Evolutionary conservation across 768 basidiomycete species (phyloP).

Genomic region (Pholiota molesta): DNA sequence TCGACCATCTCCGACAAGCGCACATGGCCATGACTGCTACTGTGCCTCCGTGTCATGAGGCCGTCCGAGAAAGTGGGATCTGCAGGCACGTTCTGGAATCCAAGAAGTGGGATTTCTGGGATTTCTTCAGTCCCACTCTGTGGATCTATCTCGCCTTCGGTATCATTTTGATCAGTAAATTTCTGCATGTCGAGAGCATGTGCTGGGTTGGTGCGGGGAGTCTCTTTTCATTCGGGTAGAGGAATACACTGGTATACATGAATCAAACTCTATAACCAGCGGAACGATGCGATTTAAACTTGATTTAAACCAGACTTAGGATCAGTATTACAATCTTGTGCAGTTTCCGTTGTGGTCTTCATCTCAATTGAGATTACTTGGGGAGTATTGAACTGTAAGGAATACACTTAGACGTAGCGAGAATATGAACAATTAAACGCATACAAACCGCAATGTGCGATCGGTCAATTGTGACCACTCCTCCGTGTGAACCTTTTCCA

Average conservation of each 20-base stretch:
- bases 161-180: too few relatives aligned
- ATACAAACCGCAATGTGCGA: neutral
- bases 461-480: neutral
- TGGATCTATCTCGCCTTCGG: too few relatives aligned
- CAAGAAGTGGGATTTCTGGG: too few relatives aligned
- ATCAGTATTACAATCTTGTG: neutral
- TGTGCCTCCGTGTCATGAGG: too few relatives aligned
- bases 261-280: neutral
- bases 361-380: constrained; percentile 18
- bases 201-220: too few relatives aligned
- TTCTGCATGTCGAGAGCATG: too few relatives aligned
- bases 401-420: neutral
- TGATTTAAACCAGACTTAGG: neutral
- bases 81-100: too few relatives aligned
- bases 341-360: constrained; percentile 17
- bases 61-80: too few relatives aligned
- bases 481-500: neutral
- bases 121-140: too few relatives aligned
- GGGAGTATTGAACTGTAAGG: neutral
- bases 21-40: too few relatives aligned
- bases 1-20: too few relatives aligned
- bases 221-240: neutral
- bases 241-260: neutral
- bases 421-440: neutral
- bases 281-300: neutral